These are phyloP conservation scores for Backusella westeae DNA, from an alignment of 192 early-diverging fungal genomes.

Conservation along the genomic window DNA sequence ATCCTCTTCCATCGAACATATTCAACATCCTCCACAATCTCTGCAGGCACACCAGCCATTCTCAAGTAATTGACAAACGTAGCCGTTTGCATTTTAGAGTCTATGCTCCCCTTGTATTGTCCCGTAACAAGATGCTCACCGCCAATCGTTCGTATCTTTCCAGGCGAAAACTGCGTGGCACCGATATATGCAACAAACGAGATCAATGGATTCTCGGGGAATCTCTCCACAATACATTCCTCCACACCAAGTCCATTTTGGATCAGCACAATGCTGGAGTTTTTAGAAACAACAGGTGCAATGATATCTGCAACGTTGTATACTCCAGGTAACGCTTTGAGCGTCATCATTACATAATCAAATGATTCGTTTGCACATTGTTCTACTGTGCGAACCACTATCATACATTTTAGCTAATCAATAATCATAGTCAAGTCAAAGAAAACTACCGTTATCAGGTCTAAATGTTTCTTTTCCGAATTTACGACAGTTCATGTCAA, in stretches of 20 bases:
- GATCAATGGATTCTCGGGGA: slow-evolving; percentile 59
- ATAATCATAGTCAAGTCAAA: neutral
- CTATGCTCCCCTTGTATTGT: slow-evolving; percentile 27
- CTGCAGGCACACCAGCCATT: slow-evolving; percentile 34
- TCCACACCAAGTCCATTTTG: slow-evolving; percentile 76
- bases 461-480: slow-evolving; percentile 55
- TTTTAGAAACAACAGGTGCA: slow-evolving; percentile 45
- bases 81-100: slow-evolving; percentile 21
- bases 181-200: slow-evolving; percentile 65
- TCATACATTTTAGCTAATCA: neutral
- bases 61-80: slow-evolving; percentile 44
- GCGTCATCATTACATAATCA: slow-evolving; percentile 61
- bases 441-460: slow-evolving; percentile 44
- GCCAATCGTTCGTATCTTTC: slow-evolving; percentile 51
- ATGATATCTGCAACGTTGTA: slow-evolving; percentile 58
- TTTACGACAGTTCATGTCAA: slow-evolving; percentile 50
- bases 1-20: slow-evolving; percentile 64
- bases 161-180: slow-evolving; percentile 50
- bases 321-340: slow-evolving; percentile 65
- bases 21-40: slow-evolving; percentile 53
- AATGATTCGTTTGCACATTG: slow-evolving; percentile 36
- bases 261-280: slow-evolving; percentile 61
- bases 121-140: slow-evolving; percentile 44
- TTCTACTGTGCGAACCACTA: slow-evolving; percentile 38
- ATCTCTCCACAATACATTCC: slow-evolving; percentile 48